A percentile compares a stretch with the other conserved stretches of the same genome.
Conservation (phyloP, 2,329 filamentous ascomycete genomes). For the Trichoderma asperellum region DNA sequence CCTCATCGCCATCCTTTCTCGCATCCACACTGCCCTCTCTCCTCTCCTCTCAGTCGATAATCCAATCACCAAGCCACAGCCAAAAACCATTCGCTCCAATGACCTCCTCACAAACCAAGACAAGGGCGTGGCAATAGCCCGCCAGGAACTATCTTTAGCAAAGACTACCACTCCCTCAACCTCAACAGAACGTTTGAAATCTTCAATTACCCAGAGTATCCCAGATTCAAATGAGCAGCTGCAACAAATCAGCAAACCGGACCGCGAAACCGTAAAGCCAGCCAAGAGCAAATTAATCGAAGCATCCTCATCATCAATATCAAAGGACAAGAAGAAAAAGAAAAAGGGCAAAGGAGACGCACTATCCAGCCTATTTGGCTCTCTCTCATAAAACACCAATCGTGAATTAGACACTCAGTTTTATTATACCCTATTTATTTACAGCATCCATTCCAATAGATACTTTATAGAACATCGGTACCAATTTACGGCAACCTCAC, state of each 20-base stretch:
- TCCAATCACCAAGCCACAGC: neutral
- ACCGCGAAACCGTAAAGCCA: constrained; percentile 1
- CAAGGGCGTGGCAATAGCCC: constrained; percentile 40
- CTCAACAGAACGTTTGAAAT: neutral
- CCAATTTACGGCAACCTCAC: neutral
- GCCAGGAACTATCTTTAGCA: constrained; percentile 30
- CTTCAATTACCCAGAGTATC: neutral
- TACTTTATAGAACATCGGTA: neutral
- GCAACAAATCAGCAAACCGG: neutral
- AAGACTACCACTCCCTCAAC: neutral
- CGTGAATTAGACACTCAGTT: neutral
- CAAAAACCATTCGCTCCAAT: neutral
- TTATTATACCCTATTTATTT: neutral
- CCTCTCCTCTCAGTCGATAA: constrained; percentile 37
- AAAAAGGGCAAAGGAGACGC: constrained; percentile 64
- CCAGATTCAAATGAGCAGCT: neutral
- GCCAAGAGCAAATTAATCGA: neutral
- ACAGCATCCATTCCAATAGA: neutral
- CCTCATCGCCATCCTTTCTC: constrained; percentile 66
- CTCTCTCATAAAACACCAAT: constrained; percentile 43
- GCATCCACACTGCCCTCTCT: constrained; percentile 53
- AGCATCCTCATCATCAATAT: neutral
- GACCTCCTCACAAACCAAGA: constrained; percentile 31
- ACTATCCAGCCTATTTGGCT: constrained; percentile 74
- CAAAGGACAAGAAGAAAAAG: constrained; percentile 51